Evolutionary conservation across 805 yeast genomes (phyloP), one percentile per base, ranked within the genome.

Genomic region (Lipomyces spencermartinsiae): DNA sequence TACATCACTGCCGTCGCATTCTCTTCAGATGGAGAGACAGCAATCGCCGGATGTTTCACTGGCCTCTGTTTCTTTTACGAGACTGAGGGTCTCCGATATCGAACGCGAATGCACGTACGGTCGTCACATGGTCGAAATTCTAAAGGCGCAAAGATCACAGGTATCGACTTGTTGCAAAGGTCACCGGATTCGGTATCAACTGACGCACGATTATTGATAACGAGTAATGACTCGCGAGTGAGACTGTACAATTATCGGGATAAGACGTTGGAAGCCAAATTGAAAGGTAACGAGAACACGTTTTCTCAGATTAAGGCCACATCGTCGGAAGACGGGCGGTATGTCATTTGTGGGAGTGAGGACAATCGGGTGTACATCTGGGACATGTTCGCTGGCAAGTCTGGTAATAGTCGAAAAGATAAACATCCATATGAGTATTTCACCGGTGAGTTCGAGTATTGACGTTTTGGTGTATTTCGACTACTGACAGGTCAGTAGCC

Each of bases 301-400:
- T 85, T 88, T 58, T 86, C 94, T 4, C 92, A 91, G 55, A 89
- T 91, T 61, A 82, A 82, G 12, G 97, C 97, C 0, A 78, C 85
- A 0, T 75, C 85, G 1, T 85, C 88, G 31, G 91, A 86, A 62
- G 87, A 87, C 73, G 79, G 82, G 62, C 74, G 79, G 12, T 86
- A 85, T 74, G 83, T 93, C 5, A 83, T 93, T 8, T 83, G 90
- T 7, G 97, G 97, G 0, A 90, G 96, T 12, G 97, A 93, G 76
- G 95, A 93, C 78, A 92, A 91, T 73, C 87, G 93, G 87, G 86
- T 91, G 14, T 93, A 93, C 75, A 80, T 91, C 12, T 94, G 98
- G 98, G 83, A 84, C 64, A 77, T 84, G 56, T 66, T 59, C 14
- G 67, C 58, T 25, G 19, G 67, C 4, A 63, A 59, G 12, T 58